Conservation (phyloP, 2,329 filamentous ascomycete genomes). For the Talaromyces sp. region DNA sequence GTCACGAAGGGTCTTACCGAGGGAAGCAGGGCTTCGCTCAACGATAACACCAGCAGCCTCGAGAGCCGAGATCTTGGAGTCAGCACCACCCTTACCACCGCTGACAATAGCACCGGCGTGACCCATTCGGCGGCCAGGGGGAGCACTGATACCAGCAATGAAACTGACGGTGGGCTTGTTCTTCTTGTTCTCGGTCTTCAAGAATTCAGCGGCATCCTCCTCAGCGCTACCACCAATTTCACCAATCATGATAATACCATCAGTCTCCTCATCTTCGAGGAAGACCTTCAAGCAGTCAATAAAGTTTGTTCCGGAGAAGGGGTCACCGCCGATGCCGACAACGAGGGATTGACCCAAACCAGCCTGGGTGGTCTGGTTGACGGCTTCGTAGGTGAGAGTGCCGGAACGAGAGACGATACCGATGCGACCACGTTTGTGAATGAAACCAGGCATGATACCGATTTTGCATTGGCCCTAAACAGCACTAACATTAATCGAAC, state of each 20-base stretch:
- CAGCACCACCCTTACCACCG: constrained; percentile 94
- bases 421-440: constrained; percentile 98
- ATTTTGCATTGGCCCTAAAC: constrained; percentile 93
- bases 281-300: constrained; percentile 99
- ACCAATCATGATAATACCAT: constrained; percentile 99
- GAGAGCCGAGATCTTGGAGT: constrained; percentile 95
- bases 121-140: constrained; percentile 94
- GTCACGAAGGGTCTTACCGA: constrained; percentile 90
- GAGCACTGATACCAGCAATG: constrained; percentile 96
- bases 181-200: constrained; percentile 84
- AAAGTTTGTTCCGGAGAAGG: constrained; percentile 98
- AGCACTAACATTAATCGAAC: neutral
- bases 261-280: constrained; percentile 90
- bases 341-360: constrained; percentile 97
- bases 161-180: constrained; percentile 98
- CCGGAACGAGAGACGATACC: constrained; percentile 98
- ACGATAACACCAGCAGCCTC: constrained; percentile 92
- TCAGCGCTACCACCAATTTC: constrained; percentile 97
- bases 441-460: constrained; percentile 99
- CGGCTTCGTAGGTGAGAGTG: constrained; percentile 97
- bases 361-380: constrained; percentile 98
- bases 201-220: constrained; percentile 96
- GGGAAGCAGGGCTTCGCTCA: constrained; percentile 84
- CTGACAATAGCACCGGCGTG: constrained; percentile 98
- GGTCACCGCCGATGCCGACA: constrained; percentile 96